These are phyloP conservation scores for Dacryopinax spathularia DNA, from an alignment of 768 basidiomycete genomes.

Conservation along the genomic window DNA sequence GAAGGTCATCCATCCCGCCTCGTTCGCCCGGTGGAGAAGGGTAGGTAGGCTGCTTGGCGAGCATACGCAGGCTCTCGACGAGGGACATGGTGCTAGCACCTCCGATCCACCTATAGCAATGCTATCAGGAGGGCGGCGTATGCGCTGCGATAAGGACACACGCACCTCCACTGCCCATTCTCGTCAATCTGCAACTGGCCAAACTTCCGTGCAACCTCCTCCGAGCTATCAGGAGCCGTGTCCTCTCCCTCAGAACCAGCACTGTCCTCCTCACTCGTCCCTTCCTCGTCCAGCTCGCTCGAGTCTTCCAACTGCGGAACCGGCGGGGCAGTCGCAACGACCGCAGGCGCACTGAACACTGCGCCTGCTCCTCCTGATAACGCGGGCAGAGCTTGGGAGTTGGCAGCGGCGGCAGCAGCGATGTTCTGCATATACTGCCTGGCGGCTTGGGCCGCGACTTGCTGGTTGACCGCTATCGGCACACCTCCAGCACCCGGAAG, in stretches of 20 bases:
- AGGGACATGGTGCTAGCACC: slow-evolving; percentile 85
- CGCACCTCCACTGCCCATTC: slow-evolving; percentile 62
- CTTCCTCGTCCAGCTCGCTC: background rate
- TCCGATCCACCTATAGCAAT: slow-evolving; percentile 51
- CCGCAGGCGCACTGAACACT: background rate
- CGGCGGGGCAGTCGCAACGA: too few species aligned
- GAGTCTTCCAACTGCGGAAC: background rate
- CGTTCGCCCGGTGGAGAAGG: background rate
- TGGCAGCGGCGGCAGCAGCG: background rate
- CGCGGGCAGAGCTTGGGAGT: background rate
- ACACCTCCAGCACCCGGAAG: background rate
- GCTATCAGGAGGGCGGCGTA: background rate
- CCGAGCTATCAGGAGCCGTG: background rate
- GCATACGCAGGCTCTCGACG: slow-evolving; percentile 65
- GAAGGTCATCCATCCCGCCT: slow-evolving; percentile 27
- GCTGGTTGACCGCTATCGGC: slow-evolving; percentile 25
- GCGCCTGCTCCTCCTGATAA: background rate
- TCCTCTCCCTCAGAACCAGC: background rate
- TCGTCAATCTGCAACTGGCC: slow-evolving; percentile 81
- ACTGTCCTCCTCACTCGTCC: background rate
- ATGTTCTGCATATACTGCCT: slow-evolving; percentile 4
- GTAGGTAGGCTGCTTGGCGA: slow-evolving; percentile 33
- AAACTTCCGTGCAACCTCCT: slow-evolving; percentile 57
- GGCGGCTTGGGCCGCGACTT: slow-evolving; percentile 36
- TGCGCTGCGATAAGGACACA: background rate